Percentiles rank a stretch among this genome's conserved stretches.
Evolutionary conservation across 129 eudicot genomes (phyloP).

Genomic region (Arctium lappa): DNA sequence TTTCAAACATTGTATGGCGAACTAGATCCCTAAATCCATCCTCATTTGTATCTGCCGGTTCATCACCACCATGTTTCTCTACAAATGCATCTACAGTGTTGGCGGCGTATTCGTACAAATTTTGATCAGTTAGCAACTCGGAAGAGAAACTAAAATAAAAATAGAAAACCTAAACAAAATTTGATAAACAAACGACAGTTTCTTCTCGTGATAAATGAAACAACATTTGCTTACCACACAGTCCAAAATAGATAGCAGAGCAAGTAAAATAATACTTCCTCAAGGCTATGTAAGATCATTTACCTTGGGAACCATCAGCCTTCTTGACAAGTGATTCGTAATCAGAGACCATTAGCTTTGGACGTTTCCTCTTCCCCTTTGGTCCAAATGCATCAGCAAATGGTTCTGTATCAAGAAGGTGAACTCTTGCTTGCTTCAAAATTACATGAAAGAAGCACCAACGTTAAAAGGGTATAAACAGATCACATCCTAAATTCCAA

Average conservation of each 20-base stretch:
- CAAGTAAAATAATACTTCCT: not conserved
- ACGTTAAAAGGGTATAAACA: not conserved
- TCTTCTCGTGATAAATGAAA: not conserved
- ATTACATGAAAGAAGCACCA: conserved; percentile 6
- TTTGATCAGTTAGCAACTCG: not conserved
- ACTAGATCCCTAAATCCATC: conserved; percentile 97
- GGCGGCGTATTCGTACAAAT: not conserved
- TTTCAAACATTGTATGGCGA: conserved; percentile 91
- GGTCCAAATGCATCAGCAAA: conserved; percentile 94
- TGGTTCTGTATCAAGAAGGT: conserved; percentile 90
- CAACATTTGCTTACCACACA: not conserved
- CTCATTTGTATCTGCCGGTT: conserved; percentile 47
- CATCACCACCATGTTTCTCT: conserved; percentile 63
- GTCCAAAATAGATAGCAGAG: not conserved
- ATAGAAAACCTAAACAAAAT: not conserved
- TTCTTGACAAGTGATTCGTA: conserved; percentile 68
- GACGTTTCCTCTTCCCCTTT: conserved; percentile 86
- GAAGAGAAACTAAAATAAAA: not conserved
- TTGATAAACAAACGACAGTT: not conserved
- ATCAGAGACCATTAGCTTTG: conserved; percentile 70
- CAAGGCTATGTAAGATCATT: not conserved
- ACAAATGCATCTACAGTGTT: conserved; percentile 68
- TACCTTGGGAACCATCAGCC: conserved; percentile 89
- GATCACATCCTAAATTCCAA: not conserved
- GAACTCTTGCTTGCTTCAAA: conserved; percentile 85